Conservation (phyloP, 306 rosid species). For the Potentilla sterilis region DNA sequence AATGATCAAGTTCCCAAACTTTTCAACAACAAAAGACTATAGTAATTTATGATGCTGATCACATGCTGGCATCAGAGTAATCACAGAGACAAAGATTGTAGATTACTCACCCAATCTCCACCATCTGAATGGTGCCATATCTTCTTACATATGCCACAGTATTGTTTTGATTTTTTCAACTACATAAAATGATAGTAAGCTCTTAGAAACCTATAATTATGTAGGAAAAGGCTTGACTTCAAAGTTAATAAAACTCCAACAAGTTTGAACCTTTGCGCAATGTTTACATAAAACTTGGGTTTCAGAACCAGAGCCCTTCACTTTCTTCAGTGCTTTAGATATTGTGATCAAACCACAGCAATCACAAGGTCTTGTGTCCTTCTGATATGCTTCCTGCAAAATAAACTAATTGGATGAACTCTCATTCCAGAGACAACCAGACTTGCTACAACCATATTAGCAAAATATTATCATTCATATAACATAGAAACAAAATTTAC, state of each 20-base stretch:
- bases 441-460: neutral
- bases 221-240: neutral
- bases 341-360: slow-evolving; percentile 64
- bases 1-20: slow-evolving; percentile 30
- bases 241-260: neutral
- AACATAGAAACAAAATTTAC: neutral
- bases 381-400: slow-evolving; percentile 51
- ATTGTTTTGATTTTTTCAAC: slow-evolving; percentile 86
- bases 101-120: slow-evolving; percentile 87
- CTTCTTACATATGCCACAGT: slow-evolving; percentile 93
- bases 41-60: neutral
- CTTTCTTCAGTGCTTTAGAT: slow-evolving; percentile 57
- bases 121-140: slow-evolving; percentile 96
- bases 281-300: slow-evolving; percentile 64
- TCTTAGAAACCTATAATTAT: slow-evolving; percentile 12
- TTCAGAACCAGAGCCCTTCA: slow-evolving; percentile 45
- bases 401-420: slow-evolving; percentile 28
- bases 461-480: neutral
- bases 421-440: slow-evolving; percentile 10
- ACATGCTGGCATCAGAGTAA: neutral
- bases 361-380: slow-evolving; percentile 57
- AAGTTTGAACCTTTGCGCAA: slow-evolving; percentile 70
- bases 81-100: slow-evolving; percentile 1
- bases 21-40: slow-evolving; percentile 11
- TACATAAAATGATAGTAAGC: slow-evolving; percentile 29